Conservation (phyloP, 1,284 basidiomycete genomes). For the Abortiporus biennis region DNA sequence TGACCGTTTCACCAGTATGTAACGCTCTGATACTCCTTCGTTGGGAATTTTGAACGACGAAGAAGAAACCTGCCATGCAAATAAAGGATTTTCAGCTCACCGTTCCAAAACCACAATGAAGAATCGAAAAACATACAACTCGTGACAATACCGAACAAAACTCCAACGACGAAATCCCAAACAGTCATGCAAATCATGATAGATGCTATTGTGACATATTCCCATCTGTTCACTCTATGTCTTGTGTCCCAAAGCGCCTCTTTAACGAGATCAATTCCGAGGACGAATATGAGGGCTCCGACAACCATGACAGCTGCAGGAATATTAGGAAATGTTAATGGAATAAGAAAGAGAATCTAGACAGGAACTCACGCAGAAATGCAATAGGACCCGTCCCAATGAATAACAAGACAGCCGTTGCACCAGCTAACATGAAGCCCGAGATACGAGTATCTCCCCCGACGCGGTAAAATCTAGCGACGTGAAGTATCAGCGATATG, state of each 20-base stretch:
- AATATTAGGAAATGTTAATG: constrained; percentile 1
- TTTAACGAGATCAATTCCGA: constrained; percentile 92
- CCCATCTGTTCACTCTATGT: constrained; percentile 76
- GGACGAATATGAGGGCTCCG: constrained; percentile 89
- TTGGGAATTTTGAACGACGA: constrained; percentile 91
- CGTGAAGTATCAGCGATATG: neutral
- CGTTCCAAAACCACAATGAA: neutral
- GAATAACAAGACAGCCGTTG: constrained; percentile 70
- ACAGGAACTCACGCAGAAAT: constrained; percentile 75
- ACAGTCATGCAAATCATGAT: constrained; percentile 90
- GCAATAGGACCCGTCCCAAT: constrained; percentile 85
- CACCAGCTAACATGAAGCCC: constrained; percentile 80
- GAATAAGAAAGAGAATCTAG: neutral
- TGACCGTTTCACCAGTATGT: constrained; percentile 73
- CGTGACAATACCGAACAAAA: constrained; percentile 87
- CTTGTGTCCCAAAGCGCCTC: constrained; percentile 97
- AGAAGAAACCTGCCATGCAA: constrained; percentile 71
- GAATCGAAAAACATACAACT: constrained; percentile 57
- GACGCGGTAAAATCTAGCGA: constrained; percentile 86
- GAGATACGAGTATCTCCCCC: constrained; percentile 84
- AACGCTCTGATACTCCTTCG: constrained; percentile 77
- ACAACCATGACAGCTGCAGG: constrained; percentile 79
- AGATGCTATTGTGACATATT: constrained; percentile 74
- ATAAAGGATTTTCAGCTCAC: neutral
- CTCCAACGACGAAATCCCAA: constrained; percentile 94